Base-by-base conservation (phyloP, 164 flowering plant genomes). In the Akebia trifoliata region DNA sequence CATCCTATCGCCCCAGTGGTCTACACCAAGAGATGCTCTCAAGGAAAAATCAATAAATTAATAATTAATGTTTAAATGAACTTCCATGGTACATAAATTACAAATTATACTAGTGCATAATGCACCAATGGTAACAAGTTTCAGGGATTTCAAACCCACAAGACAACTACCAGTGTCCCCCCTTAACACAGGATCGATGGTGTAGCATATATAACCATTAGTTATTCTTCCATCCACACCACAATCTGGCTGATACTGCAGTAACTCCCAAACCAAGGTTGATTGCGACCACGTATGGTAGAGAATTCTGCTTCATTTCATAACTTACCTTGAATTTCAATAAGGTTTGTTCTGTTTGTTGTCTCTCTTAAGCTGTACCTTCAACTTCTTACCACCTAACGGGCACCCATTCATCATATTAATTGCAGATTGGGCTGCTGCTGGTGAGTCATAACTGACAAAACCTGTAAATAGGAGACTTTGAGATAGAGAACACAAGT, bases 351-450 rank as follows among this genome's bases (percentile, higher is more conserved):
- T 80, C 72, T 78, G 96, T 71, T 85, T 85, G 78, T 90, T 94
- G 74, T 94, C 96, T 82, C 96, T 84, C 78, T 94, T 94, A 53
- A 86, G 89, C 72, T 94, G 96, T 69, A 94, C 99, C 67, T 94
- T 90, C 82, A 94, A 80, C 74, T 94, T 94, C 80, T 90, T 94
- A 70, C 91, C 90, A 47, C 89, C 82, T 73, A 94, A 73, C 57
- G 87, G 97, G 66, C 58, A 76, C 21, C 99, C 99, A 67, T 94
- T 86, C 99, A 94, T 94, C 76, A 52, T 63, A 63, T 54, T 74
- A 61, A 94, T 94, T 5, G 99, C 99, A 72, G 80, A 59, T 70
- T 90, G 89, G 59, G 99, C 99, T 39, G 96, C 82, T 50, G 68
- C 79, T 15, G 92, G 87, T 28, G 91, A 76, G 47, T 94, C 97